phyloP scores from a whole-genome alignment of 805 yeast genomes.

The Kazachstania kunashirensis region DNA sequence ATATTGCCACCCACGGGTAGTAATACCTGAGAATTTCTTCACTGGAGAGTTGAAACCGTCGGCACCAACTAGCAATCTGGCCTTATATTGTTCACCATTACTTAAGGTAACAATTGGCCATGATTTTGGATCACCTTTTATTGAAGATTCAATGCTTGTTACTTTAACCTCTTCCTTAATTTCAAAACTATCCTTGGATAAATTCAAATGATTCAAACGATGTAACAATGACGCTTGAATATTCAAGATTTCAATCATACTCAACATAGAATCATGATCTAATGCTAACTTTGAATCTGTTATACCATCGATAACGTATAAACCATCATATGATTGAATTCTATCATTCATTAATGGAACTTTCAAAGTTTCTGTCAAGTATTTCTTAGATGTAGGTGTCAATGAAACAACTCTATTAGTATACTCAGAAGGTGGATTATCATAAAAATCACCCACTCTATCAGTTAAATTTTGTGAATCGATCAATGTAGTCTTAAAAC shows the following conservation, averaged over 20 bases:
- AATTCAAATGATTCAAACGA: conserved; percentile 34
- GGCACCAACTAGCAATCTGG: conserved; percentile 83
- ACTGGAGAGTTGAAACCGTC: conserved; percentile 96
- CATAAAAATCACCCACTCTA: conserved; percentile 36
- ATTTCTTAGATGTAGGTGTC: conserved; percentile 70
- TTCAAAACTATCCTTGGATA: conserved; percentile 26
- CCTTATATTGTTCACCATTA: conserved; percentile 51
- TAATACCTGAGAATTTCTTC: conserved; percentile 67
- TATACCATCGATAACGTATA: conserved; percentile 78
- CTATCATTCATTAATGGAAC: conserved; percentile 70
- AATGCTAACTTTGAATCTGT: conserved; percentile 47
- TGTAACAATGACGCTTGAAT: conserved; percentile 64
- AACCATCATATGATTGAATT: conserved; percentile 67
- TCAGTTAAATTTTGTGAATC: conserved; percentile 58
- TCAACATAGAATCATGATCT: conserved; percentile 53
- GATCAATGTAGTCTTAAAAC: conserved; percentile 55
- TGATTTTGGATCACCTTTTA: conserved; percentile 32
- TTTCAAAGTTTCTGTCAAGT: conserved; percentile 59
- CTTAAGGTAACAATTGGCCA: conserved; percentile 74
- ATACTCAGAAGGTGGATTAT: conserved; percentile 35
- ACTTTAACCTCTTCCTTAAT: conserved; percentile 64
- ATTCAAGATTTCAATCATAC: conserved; percentile 86
- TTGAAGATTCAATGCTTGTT: conserved; percentile 35
- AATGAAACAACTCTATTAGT: conserved; percentile 79
- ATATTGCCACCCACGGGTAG: conserved; percentile 88